phyloP scores from a whole-genome alignment of 805 yeast species.

The Lipomyces yamanashiensis region DNA sequence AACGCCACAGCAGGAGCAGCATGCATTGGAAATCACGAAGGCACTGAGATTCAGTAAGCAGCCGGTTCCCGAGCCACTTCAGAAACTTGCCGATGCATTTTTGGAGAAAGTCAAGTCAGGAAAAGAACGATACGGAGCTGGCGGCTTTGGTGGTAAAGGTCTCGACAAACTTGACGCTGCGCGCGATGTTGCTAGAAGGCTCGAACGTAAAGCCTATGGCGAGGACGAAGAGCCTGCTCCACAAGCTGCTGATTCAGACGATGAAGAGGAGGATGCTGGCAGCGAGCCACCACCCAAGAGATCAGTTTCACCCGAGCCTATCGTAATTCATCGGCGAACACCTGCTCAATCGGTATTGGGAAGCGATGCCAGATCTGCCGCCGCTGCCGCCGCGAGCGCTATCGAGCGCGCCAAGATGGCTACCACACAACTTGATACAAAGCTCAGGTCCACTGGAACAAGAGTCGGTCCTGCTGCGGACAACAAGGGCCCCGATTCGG shows the following conservation, averaged over 20 bases:
- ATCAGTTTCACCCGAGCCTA: conserved; percentile 26
- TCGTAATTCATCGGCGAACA: conserved; percentile 16
- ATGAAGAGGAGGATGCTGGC: conserved; percentile 38
- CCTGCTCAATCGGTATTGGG: neutral
- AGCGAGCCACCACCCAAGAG: conserved; percentile 25
- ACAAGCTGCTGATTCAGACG: conserved; percentile 41
- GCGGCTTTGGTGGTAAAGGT: conserved; percentile 94
- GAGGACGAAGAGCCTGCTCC: conserved; percentile 44
- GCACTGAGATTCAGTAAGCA: conserved; percentile 65
- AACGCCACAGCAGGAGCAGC: conserved; percentile 61
- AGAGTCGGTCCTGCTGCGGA: conserved; percentile 59
- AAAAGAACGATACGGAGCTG: conserved; percentile 55
- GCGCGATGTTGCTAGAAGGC: conserved; percentile 55
- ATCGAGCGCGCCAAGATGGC: conserved; percentile 35
- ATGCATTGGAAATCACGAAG: conserved; percentile 69
- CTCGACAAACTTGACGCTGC: conserved; percentile 72
- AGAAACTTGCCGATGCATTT: conserved; percentile 59
- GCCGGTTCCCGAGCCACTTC: conserved; percentile 58
- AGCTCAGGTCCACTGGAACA: conserved; percentile 40
- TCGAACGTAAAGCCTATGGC: conserved; percentile 58
- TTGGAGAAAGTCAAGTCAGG: conserved; percentile 67
- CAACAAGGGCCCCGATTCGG: conserved; percentile 59
- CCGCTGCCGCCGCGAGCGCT: conserved; percentile 29
- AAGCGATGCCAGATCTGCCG: conserved; percentile 7
- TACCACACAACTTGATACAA: conserved; percentile 36